Percentiles rank a stretch among this genome's conserved stretches.
These are phyloP conservation scores for Blumeriella jaapii DNA, from an alignment of 2,329 filamentous ascomycete genomes.

Conservation along the genomic window DNA sequence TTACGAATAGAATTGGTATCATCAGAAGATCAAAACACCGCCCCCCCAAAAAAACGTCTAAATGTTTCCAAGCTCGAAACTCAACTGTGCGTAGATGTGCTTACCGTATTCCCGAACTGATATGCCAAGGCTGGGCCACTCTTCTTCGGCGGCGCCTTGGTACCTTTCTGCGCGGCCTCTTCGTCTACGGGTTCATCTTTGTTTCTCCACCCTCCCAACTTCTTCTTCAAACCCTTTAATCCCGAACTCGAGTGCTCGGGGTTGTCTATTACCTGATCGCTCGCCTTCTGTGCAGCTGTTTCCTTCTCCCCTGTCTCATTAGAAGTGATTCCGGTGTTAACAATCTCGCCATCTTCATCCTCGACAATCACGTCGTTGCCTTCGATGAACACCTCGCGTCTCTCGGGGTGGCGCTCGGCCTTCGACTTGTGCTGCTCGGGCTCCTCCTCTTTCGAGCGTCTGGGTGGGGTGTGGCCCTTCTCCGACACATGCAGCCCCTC, in stretches of 20 bases:
- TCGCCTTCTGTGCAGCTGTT: conserved; percentile 31
- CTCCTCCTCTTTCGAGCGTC: conserved; percentile 27
- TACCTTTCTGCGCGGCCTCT: conserved; percentile 26
- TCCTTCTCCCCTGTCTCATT: conserved; percentile 31
- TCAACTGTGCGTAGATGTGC: conserved; percentile 16
- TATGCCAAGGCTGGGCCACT: conserved; percentile 71
- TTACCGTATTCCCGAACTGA: conserved; percentile 69
- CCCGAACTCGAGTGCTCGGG: conserved; percentile 25
- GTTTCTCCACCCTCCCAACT: conserved; percentile 23
- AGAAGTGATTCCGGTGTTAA: conserved; percentile 48
- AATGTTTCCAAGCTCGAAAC: no score
- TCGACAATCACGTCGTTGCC: conserved; percentile 71
- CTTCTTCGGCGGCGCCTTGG: conserved; percentile 35
- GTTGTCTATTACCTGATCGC: conserved; percentile 29
- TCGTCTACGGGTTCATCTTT: conserved; percentile 32
- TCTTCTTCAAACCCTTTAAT: conserved; percentile 23
- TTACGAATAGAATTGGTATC: no score
- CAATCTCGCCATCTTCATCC: conserved; percentile 75
- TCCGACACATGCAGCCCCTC: conserved; percentile 28
- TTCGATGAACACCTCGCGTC: conserved; percentile 67
- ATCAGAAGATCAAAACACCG: no score
- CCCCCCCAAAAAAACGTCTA: no score
- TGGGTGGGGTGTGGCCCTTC: conserved; percentile 26
- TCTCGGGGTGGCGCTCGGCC: conserved; percentile 23
- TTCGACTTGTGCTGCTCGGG: conserved; percentile 23